Evolutionary conservation across 2,329 filamentous ascomycete genomes (phyloP).

Genomic region (Tolypocladium inflatum): DNA sequence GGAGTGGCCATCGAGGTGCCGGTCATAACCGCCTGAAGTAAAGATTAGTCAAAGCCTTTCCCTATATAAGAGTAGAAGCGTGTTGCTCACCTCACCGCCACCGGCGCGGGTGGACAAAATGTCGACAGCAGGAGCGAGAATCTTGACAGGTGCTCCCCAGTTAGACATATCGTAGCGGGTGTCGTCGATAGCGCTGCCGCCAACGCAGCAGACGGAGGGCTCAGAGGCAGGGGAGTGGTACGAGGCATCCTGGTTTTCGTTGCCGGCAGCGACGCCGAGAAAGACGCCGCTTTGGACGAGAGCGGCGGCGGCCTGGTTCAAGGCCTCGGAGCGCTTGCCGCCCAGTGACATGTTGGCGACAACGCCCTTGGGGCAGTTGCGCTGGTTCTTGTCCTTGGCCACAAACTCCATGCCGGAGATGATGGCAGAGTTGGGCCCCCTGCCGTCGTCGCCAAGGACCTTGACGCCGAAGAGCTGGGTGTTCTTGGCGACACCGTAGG

Average conservation of each 20-base stretch:
- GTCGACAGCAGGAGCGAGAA: conserved; percentile 32
- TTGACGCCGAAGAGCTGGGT: conserved; percentile 26
- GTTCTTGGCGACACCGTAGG: conserved; percentile 30
- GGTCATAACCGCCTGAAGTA: conserved; percentile 20
- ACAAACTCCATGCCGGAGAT: conserved; percentile 31
- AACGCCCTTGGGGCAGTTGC: conserved; percentile 26
- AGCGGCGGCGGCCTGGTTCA: conserved; percentile 35
- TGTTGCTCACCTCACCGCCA: conserved; percentile 15
- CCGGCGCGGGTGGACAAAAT: conserved; percentile 35
- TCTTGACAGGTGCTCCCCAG: conserved; percentile 33
- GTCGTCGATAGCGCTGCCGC: conserved; percentile 26
- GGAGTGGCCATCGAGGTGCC: conserved; percentile 40
- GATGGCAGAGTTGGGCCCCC: conserved; percentile 24
- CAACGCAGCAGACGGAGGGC: conserved; percentile 35
- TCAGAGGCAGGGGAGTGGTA: conserved; percentile 32
- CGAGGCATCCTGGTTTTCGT: conserved; percentile 29
- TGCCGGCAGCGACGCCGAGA: conserved; percentile 42
- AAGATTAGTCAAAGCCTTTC: conserved; percentile 4
- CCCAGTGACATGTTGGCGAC: conserved; percentile 45
- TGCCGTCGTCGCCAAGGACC: conserved; percentile 23
- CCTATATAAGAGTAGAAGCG: background rate
- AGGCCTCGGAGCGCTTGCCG: conserved; percentile 26
- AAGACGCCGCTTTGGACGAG: conserved; percentile 33
- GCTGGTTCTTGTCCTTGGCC: conserved; percentile 19
- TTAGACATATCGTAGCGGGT: conserved; percentile 33